phyloP scores from a whole-genome alignment of 768 basidiomycete genomes.

The Termitomyces sp. region DNA sequence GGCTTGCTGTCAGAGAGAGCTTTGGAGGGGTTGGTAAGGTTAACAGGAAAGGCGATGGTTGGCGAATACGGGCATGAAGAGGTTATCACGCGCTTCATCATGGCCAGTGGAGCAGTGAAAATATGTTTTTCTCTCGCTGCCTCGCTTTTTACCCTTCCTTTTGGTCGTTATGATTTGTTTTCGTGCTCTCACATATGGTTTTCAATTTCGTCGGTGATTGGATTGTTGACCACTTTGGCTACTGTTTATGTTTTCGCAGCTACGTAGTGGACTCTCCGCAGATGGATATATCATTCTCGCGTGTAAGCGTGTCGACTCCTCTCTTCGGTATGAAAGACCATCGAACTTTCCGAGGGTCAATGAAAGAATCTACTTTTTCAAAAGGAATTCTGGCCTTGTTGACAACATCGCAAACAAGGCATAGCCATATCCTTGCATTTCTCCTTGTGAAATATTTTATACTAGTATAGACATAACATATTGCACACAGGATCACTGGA shows the following conservation, averaged over 20 bases:
- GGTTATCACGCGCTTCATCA: background rate
- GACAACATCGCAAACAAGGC: no score
- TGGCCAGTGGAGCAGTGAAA: background rate
- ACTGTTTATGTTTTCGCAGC: background rate
- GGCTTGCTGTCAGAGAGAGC: conserved; percentile 89
- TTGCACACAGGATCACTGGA: no score
- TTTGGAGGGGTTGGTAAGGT: conserved; percentile 86
- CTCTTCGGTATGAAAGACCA: background rate
- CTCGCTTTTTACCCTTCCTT: no score
- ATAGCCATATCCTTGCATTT: no score
- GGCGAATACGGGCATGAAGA: conserved; percentile 59
- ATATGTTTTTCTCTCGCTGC: no score
- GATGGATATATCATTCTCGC: background rate
- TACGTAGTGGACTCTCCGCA: background rate
- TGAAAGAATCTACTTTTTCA: no score
- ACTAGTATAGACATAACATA: no score
- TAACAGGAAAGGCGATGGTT: conserved; percentile 71
- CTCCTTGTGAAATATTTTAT: no score
- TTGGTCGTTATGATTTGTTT: background rate
- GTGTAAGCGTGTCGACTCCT: no score
- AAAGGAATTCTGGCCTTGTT: no score
- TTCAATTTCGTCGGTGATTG: background rate
- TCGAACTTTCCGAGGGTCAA: background rate
- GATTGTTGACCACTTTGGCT: background rate
- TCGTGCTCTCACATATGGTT: background rate